Conservation (phyloP, 257 asterid species). For the Dorcoceras hygrometricum region DNA sequence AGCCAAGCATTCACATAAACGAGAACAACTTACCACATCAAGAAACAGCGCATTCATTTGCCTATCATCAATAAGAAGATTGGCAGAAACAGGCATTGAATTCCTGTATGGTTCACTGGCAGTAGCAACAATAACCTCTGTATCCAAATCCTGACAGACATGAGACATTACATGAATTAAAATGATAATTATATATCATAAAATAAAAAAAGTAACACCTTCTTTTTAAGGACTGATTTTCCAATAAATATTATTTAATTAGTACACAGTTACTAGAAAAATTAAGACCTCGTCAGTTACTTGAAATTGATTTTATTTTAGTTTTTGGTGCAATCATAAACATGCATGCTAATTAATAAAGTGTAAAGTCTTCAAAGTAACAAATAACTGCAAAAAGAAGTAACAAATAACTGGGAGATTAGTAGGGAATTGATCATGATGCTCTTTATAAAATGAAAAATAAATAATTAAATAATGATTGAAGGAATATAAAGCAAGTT, state of each 20-base stretch:
- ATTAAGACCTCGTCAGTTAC: background rate
- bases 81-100: constrained; percentile 84
- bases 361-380: background rate
- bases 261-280: background rate
- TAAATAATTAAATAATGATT: background rate
- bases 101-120: constrained; percentile 65
- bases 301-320: too few species aligned
- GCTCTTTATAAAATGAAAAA: background rate
- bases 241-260: too few species aligned
- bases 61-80: constrained; percentile 73
- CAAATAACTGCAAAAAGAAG: constrained; percentile 15
- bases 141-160: constrained; percentile 66
- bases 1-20: background rate
- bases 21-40: constrained; percentile 61
- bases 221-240: too few species aligned
- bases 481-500: constrained; percentile 5
- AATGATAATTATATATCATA: too few species aligned
- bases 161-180: constrained; percentile 7
- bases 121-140: constrained; percentile 86
- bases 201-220: background rate
- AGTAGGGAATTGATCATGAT: background rate
- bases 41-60: constrained; percentile 95
- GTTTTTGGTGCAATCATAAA: background rate
- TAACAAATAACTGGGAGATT: constrained; percentile 3
- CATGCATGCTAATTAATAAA: background rate